Percentiles rank a stretch among this genome's conserved stretches.
Evolutionary conservation across 2,329 filamentous ascomycete species (phyloP).

Genomic region (Plectosphaerella sp.): DNA sequence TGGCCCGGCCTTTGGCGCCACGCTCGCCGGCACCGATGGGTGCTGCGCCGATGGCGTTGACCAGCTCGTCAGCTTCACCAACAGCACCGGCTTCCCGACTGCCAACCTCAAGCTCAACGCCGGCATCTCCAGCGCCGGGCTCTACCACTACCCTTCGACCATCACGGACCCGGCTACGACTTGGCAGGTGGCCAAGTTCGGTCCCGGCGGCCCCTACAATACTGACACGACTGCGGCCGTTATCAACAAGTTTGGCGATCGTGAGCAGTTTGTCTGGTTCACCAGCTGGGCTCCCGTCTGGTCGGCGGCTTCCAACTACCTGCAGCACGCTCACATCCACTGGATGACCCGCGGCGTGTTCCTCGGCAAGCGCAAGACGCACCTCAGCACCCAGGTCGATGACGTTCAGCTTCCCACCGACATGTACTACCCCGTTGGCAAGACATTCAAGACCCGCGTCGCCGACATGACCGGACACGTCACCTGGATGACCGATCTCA

Average conservation of each 20-base stretch:
- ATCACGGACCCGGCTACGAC: conserved; percentile 49
- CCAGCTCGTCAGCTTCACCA: conserved; percentile 49
- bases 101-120: conserved; percentile 47
- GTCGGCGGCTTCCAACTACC: conserved; percentile 46
- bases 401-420: conserved; percentile 55
- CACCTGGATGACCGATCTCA: conserved; percentile 35
- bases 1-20: conserved; percentile 39
- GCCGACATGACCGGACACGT: conserved; percentile 42
- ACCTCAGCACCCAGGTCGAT: conserved; percentile 55
- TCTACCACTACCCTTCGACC: conserved; percentile 55
- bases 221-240: conserved; percentile 46
- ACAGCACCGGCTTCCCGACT: conserved; percentile 46
- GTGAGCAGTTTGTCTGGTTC: conserved; percentile 61
- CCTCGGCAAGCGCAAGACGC: conserved; percentile 49
- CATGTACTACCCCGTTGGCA: conserved; percentile 42
- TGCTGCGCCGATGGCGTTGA: conserved; percentile 45
- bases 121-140: conserved; percentile 41
- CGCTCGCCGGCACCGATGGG: conserved; percentile 20
- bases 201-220: conserved; percentile 32
- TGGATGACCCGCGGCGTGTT: conserved; percentile 58
- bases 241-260: conserved; percentile 51
- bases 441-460: conserved; percentile 42
- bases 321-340: conserved; percentile 59
- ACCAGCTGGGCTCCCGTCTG: conserved; percentile 41
- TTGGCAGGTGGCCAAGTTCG: conserved; percentile 50